A percentile compares a stretch with the other conserved stretches of the same genome.
These are phyloP conservation scores for Vitis rotundifolia DNA, from an alignment of 164 flowering plant species.

Conservation along the genomic window DNA sequence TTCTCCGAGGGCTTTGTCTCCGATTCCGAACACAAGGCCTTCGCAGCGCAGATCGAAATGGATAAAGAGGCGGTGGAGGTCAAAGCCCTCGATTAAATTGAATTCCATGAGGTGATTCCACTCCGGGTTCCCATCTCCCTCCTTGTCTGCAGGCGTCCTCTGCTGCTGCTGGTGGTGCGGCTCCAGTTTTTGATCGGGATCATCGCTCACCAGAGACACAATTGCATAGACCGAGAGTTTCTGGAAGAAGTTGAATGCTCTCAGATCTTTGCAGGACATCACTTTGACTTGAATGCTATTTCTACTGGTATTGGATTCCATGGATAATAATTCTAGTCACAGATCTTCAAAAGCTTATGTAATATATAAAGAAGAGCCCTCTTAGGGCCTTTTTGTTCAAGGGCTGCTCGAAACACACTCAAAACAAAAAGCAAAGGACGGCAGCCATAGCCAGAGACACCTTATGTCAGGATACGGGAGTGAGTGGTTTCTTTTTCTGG, in stretches of 20 bases:
- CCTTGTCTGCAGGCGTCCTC: constrained; percentile 42
- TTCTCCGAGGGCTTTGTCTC: constrained; percentile 45
- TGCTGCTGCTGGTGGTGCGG: constrained; percentile 29
- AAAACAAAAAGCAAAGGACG: too few species aligned
- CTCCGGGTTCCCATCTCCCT: constrained; percentile 52
- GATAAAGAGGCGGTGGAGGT: constrained; percentile 26
- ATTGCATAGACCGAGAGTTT: constrained; percentile 40
- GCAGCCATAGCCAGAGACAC: too few species aligned
- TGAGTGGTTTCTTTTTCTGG: too few species aligned
- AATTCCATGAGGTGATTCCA: constrained; percentile 58
- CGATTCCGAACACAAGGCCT: constrained; percentile 36
- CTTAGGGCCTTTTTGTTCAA: too few species aligned
- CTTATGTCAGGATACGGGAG: too few species aligned
- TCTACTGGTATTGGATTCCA: constrained; percentile 17
- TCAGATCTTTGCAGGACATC: constrained; percentile 42
- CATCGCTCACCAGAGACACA: constrained; percentile 33
- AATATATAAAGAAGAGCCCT: too few species aligned
- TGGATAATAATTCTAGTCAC: background rate
- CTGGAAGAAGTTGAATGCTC: constrained; percentile 63
- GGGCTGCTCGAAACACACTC: too few species aligned
- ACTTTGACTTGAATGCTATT: constrained; percentile 22
- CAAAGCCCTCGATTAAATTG: constrained; percentile 19
- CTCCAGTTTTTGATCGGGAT: constrained; percentile 12
- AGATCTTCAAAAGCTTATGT: too few species aligned
- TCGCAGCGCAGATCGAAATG: constrained; percentile 36